phyloP scores from a whole-genome alignment of 257 asterid genomes.

The Solanum paucissectum region DNA sequence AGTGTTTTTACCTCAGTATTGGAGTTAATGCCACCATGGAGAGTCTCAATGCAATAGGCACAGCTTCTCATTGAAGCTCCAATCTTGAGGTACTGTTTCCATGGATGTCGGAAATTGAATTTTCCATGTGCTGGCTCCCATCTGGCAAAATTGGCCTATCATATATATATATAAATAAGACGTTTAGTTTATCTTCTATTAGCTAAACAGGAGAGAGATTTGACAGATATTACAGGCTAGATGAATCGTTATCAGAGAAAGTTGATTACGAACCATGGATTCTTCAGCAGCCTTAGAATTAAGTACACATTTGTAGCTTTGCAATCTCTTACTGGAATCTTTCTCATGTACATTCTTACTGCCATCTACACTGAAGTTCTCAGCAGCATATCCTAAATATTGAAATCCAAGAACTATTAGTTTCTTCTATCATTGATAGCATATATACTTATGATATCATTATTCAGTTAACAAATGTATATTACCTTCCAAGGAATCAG shows the following conservation, averaged over 20 bases:
- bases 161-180: neutral
- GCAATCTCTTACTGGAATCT: constrained; percentile 19
- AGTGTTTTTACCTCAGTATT: constrained; percentile 27
- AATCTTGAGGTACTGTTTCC: constrained; percentile 33
- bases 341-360: constrained; percentile 7
- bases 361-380: constrained; percentile 23
- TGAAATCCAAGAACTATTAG: neutral
- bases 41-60: constrained; percentile 60
- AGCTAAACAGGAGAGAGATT: neutral
- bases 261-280: constrained; percentile 36
- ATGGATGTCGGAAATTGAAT: constrained; percentile 29
- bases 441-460: neutral
- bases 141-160: constrained; percentile 29
- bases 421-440: neutral
- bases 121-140: constrained; percentile 31
- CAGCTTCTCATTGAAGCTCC: constrained; percentile 58
- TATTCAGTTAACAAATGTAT: neutral
- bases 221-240: neutral
- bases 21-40: constrained; percentile 31
- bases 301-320: constrained; percentile 53
- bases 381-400: constrained; percentile 37
- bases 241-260: neutral
- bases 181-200: neutral
- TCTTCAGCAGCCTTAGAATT: constrained; percentile 71
- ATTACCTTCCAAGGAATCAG: constrained; percentile 73